Percentiles rank a stretch among this genome's conserved stretches.
Evolutionary conservation across 108 stramenopile genomes (phyloP).

Genomic region (Skeletonema grethae): DNA sequence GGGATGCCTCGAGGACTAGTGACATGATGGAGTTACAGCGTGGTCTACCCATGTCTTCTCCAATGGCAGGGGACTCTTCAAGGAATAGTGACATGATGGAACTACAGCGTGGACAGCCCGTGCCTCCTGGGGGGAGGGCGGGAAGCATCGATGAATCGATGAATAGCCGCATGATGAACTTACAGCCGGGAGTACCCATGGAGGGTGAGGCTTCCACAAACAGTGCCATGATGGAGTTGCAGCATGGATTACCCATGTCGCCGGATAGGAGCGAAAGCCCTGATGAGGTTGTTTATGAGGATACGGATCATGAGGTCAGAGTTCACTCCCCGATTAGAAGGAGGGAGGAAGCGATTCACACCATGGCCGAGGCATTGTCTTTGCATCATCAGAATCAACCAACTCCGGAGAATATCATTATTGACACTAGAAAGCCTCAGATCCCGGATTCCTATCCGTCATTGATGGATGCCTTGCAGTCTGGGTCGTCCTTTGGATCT

Average conservation of each 20-base stretch:
- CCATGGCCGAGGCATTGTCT: not conserved
- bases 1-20: not conserved
- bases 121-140: not conserved
- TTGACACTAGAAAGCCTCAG: not conserved
- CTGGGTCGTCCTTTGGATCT: not conserved
- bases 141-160: not conserved
- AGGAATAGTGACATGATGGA: not conserved
- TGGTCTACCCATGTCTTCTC: not conserved
- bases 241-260: constrained; percentile 18
- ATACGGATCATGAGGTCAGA: not conserved
- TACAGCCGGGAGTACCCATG: not conserved
- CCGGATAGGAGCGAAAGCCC: not conserved
- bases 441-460: not conserved
- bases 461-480: not conserved
- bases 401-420: not conserved
- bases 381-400: not conserved
- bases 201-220: not conserved
- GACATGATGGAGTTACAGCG: not conserved
- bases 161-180: not conserved
- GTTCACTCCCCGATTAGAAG: constrained; percentile 3
- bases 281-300: constrained; percentile 4
- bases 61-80: not conserved
- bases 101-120: not conserved
- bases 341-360: not conserved
- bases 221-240: constrained; percentile 19